These are phyloP conservation scores for Rhizopogon roseolus DNA, from an alignment of 768 basidiomycete genomes.

Conservation along the genomic window DNA sequence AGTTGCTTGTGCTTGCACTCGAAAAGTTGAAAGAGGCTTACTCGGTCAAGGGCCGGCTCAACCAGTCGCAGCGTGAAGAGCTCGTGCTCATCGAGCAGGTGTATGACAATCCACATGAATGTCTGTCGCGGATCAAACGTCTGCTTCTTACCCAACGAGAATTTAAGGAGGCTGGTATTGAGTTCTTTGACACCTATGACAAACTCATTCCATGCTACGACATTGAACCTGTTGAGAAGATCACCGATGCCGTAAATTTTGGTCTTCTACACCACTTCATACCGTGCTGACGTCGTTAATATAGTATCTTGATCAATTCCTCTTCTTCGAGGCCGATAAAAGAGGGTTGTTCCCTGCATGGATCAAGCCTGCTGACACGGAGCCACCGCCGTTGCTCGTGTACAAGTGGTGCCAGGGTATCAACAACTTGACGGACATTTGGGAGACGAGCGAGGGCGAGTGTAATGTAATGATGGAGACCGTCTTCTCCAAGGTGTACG, in stretches of 20 bases:
- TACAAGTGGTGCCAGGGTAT: constrained; percentile 99
- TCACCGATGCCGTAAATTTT: constrained; percentile 84
- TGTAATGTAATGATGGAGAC: constrained; percentile 99
- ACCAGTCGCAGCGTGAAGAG: constrained; percentile 98
- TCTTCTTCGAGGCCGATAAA: constrained; percentile 99
- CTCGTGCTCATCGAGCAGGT: constrained; percentile 97
- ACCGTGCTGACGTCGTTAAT: constrained; percentile 11
- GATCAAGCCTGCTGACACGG: constrained; percentile 98
- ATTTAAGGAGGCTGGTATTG: constrained; percentile 97
- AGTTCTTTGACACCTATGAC: constrained; percentile 97
- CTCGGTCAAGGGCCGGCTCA: constrained; percentile 94
- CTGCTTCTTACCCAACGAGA: constrained; percentile 94
- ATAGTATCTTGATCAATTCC: constrained; percentile 93
- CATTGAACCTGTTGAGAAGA: constrained; percentile 99
- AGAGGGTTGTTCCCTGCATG: constrained; percentile 96
- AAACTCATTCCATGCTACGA: constrained; percentile 99
- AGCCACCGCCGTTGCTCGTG: constrained; percentile 93
- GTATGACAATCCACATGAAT: constrained; percentile 99
- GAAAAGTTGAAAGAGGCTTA: constrained; percentile 99
- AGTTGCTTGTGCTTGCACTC: constrained; percentile 90
- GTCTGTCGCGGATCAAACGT: constrained; percentile 96
- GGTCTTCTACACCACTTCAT: background rate
- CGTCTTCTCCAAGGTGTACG: constrained; percentile 94
- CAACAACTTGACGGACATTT: constrained; percentile 96
- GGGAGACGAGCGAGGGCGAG: constrained; percentile 98